Percentiles rank a stretch among this genome's conserved stretches.
These are phyloP conservation scores for Sclerotinia sclerotiorum DNA, from an alignment of 2,329 filamentous ascomycete genomes.

Conservation along the genomic window DNA sequence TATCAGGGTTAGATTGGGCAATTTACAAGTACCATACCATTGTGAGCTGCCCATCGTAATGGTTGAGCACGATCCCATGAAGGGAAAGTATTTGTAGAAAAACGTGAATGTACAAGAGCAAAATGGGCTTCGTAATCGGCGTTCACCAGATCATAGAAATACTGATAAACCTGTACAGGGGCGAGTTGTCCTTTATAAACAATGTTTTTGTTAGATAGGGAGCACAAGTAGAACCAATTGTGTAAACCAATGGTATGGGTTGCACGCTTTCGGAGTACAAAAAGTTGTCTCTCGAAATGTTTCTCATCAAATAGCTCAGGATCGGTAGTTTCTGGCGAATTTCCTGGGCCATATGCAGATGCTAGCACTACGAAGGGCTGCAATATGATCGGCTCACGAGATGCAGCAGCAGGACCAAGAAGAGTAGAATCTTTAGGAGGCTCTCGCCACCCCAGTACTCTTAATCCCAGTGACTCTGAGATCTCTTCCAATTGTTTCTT, in stretches of 20 bases:
- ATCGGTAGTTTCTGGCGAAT: conserved; percentile 75
- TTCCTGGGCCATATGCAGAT: conserved; percentile 79
- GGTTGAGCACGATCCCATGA: conserved; percentile 98
- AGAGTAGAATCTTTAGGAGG: conserved; percentile 91
- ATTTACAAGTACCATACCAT: conserved; percentile 57
- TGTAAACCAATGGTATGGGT: conserved; percentile 93
- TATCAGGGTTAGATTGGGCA: conserved; percentile 31
- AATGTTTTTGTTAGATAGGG: conserved; percentile 94
- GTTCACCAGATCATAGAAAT: conserved; percentile 95
- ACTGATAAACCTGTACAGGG: conserved; percentile 93
- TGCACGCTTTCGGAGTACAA: conserved; percentile 89
- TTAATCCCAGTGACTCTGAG: conserved; percentile 81
- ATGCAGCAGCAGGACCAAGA: conserved; percentile 87
- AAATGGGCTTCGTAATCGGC: conserved; percentile 98
- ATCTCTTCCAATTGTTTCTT: conserved; percentile 92
- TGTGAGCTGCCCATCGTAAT: conserved; percentile 94
- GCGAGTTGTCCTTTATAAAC: conserved; percentile 97
- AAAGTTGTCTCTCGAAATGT: conserved; percentile 89
- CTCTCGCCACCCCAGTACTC: conserved; percentile 94
- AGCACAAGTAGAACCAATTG: conserved; percentile 99
- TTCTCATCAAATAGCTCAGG: conserved; percentile 78
- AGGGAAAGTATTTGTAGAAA: conserved; percentile 97
- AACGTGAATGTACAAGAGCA: conserved; percentile 92
- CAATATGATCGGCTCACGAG: conserved; percentile 90
- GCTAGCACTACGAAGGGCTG: conserved; percentile 92